Evolutionary conservation across 345 rosid genomes (phyloP), one percentile per base, ranked within the genome.

Genomic region (Eucalyptus curtisii): DNA sequence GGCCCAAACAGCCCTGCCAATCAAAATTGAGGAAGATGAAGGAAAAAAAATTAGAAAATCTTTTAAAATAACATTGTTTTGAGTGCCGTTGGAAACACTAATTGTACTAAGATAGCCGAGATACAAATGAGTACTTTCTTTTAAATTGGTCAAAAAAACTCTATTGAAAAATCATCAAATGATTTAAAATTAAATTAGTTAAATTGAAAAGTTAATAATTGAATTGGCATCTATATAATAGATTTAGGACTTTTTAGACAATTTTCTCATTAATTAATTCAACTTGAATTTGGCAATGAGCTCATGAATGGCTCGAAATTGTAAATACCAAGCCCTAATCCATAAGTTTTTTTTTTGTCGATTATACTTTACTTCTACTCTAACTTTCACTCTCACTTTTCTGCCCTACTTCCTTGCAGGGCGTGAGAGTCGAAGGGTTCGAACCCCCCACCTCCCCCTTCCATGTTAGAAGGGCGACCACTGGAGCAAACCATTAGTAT

Each of bases 101-200:
- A 31, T 9, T 68, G 9, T 19, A 42, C 44, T 2, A 42, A 42
- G 44, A 42, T 42, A 7, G 44, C 8, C 27, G 8, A 53, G 59
- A 10, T 22, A 53, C 11, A 20, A 53, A 9, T 8, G 12, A 16
- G 4, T 6, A 22, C 33, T 33, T 71, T 68, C 1, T 0, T 4
- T 9, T 71, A 33, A 71, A 71, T 33, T 33, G 7, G 1, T 0
- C 2, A 9, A 3, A 71, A 33, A 0, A 12, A 33, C 4, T 71
- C 17, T 3, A 33, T 33, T 71, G 1, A 0, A 33, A 64, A 68
- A 17, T 33, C 5, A 1, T 33, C 13, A 33, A 19, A 33, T 0
- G 6, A 10, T 71, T 17, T 33, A 33, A 17, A 3, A 33, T 68
- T 33, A 71, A 1, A 68, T 17, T 71, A 17, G 7, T 22, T 24